Base-by-base conservation (phyloP, 768 basidiomycete genomes). In the Leucosporidium creatinivorum region DNA sequence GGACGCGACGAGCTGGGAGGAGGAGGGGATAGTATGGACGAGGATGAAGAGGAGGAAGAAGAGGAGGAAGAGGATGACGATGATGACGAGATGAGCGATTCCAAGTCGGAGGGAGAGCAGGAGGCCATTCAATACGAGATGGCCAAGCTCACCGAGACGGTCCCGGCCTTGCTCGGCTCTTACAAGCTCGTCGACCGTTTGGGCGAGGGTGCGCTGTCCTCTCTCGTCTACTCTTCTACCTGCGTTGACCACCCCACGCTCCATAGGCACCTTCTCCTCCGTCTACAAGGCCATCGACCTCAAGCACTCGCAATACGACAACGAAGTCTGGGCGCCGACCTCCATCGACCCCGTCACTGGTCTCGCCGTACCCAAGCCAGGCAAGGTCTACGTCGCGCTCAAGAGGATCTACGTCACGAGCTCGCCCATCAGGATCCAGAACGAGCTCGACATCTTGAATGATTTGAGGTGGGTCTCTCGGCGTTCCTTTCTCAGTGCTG, bases 381-480 rank as follows among this genome's bases (percentile, higher is more conserved):
- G 69, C 31, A 68, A 72, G 54, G 77, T 87, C 8, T 92, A 87
- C 74, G 93, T 98, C 50, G 96, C 96, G 0, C 80, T 99, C 76
- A 98, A 99, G 80, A 85, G 93, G 69, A 97, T 99, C 77, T 91
- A 98, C 77, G 93, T 93, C 15, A 98, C 96, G 1, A 93, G 91
- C 77, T 90, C 87, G 72, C 96, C 96, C 0, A 87, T 89, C 60
- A 83, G 94, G 26, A 93, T 98, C 75, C 82, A 86, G 56, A 99
- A 98, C 77, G 96, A 99, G 78, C 84, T 99, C 61, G 80, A 85
- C 10, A 93, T 99, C 65, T 84, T 99, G 81, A 87, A 91, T 75
- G 86, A 87, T 55, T 70, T 81, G 2, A 74, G 79, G 80, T 80
- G 62, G 68, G 79, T 71, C 5, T 8, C n/a, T 30, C 30, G 33